Base-by-base conservation (phyloP, 163 green algal species). In the Prototheca wickerhamii region DNA sequence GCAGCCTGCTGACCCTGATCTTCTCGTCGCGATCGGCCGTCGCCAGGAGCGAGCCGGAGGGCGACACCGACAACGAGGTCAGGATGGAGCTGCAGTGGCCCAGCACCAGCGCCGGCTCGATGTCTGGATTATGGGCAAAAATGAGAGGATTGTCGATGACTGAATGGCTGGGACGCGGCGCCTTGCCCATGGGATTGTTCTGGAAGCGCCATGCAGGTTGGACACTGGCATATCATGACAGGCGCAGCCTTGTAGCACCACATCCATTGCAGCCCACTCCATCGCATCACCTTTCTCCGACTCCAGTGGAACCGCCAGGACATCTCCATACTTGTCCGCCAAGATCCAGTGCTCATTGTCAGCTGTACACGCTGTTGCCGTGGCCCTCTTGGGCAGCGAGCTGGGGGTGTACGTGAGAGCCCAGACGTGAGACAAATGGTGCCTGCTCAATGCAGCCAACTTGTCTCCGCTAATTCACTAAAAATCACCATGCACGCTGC, bases 271-370 rank as follows among this genome's bases (percentile, higher is more conserved):
- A n/a, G n/a, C n/a, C n/a, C n/a, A n/a, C n/a, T n/a, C n/a, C n/a
- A n/a, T n/a, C n/a, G n/a, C n/a, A 20, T 42, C 34, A 49, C 44
- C 35, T 50, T 40, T 31, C 17, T 31, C 17, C 20, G 33, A 18
- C 26, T 21, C 20, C 28, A 44, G 17, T 37, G 31, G 18, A 46
- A 54, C 73, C 4, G 71, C 61, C 2, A 74, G 56, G 28, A 90
- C 75, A 49, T 90, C 84, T 0, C 84, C 84, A 74, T 87, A 90
- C 60, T 88, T 86, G 64, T 89, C 82, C 15, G 72, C 77, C 35
- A 81, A 79, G 6, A 90, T 51, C 15, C 76, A 60, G 62, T 75
- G 49, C 3, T 3, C 3, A 26, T 67, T 56, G 35, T 74, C 69
- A 10, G 12, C n/a, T 23, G 52, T 79, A 54, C 86, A 84, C 5